phyloP scores from a whole-genome alignment of 768 basidiomycete species.

The Kwoniella sp. region DNA sequence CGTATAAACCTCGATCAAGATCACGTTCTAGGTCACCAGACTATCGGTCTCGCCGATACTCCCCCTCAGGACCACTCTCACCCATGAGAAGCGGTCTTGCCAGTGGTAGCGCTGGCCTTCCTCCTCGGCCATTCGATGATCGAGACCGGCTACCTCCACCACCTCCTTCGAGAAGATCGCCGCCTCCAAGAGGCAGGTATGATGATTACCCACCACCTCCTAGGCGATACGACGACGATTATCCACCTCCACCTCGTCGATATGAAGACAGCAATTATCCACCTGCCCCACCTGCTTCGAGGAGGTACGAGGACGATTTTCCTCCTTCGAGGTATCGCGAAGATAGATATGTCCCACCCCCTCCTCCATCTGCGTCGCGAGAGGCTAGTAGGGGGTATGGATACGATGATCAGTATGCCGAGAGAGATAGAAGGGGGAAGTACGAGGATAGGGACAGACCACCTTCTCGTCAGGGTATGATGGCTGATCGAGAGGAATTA shows the following conservation, averaged over 20 bases:
- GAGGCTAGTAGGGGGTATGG: slow-evolving; percentile 10
- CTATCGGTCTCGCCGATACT: slow-evolving; percentile 39
- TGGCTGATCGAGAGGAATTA: slow-evolving; percentile 36
- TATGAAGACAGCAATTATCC: slow-evolving; percentile 17
- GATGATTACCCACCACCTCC: slow-evolving; percentile 32
- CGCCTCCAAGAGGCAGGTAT: slow-evolving; percentile 21
- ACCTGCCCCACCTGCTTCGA: slow-evolving; percentile 8
- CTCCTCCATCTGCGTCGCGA: neutral
- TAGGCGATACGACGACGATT: slow-evolving; percentile 33
- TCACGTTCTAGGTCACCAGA: slow-evolving; percentile 33
- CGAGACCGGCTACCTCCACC: slow-evolving; percentile 9
- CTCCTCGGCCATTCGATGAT: slow-evolving; percentile 15
- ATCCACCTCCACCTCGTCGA: slow-evolving; percentile 15
- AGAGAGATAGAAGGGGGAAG: neutral
- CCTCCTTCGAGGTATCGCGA: slow-evolving; percentile 2
- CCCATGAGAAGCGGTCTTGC: slow-evolving; percentile 6
- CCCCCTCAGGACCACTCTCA: slow-evolving; percentile 41
- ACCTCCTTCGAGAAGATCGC: slow-evolving; percentile 11
- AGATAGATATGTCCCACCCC: slow-evolving; percentile 4
- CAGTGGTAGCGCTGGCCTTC: neutral
- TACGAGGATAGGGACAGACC: slow-evolving; percentile 17
- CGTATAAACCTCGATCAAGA: slow-evolving; percentile 27
- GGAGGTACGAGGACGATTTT: slow-evolving; percentile 15
- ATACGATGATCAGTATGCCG: neutral
- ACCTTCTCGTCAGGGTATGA: slow-evolving; percentile 25